Evolutionary conservation across 805 yeast genomes (phyloP).

Genomic region (Kodamaea fukazawae): DNA sequence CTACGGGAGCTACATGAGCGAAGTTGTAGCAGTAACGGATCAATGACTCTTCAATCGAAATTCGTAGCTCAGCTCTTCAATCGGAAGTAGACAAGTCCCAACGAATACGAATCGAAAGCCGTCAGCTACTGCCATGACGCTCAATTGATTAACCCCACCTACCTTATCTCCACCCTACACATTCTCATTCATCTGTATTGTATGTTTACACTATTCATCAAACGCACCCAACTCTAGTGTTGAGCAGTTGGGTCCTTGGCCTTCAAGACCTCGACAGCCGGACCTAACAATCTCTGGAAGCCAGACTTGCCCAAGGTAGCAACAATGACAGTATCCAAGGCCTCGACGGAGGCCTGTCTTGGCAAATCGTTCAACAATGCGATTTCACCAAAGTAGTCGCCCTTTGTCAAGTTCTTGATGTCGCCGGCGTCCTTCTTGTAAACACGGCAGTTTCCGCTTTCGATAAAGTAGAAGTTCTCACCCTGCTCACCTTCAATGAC

Average conservation of each 20-base stretch:
- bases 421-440: constrained; percentile 58
- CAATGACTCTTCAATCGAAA: no score
- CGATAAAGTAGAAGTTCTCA: constrained; percentile 45
- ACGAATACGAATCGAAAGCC: no score
- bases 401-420: constrained; percentile 61
- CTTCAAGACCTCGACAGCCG: constrained; percentile 85
- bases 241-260: constrained; percentile 73
- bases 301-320: constrained; percentile 93
- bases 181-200: not conserved
- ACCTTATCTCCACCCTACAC: no score
- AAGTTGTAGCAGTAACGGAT: no score
- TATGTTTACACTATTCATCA: not conserved
- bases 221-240: constrained; percentile 1
- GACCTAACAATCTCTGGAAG: constrained; percentile 90
- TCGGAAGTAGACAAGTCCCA: no score
- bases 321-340: constrained; percentile 70
- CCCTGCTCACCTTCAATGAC: constrained; percentile 78
- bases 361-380: constrained; percentile 90
- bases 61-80: no score
- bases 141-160: no score
- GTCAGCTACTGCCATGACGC: no score
- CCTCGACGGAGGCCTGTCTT: constrained; percentile 89
- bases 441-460: constrained; percentile 81
- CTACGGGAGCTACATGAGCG: no score
- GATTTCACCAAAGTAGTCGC: constrained; percentile 95